Evolutionary conservation across 2,329 filamentous ascomycete genomes (phyloP).

Genomic region (Pseudogymnoascus pannorum): DNA sequence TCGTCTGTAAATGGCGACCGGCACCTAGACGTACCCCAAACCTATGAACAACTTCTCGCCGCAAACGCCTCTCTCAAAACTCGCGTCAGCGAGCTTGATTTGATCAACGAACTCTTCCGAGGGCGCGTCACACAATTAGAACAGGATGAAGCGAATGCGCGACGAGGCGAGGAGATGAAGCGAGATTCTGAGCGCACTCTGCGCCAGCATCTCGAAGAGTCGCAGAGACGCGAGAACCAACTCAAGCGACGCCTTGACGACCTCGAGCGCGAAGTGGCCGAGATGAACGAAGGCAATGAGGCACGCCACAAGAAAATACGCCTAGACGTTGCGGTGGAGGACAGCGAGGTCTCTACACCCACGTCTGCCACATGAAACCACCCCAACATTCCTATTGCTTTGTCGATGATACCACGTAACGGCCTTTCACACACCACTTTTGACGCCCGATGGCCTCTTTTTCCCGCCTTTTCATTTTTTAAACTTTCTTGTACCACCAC

Average conservation of each 20-base stretch:
- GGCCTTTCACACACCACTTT: constrained; percentile 7
- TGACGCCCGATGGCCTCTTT: constrained; percentile 5
- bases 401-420: constrained; percentile 11
- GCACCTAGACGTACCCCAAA: constrained; percentile 63
- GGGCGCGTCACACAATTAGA: constrained; percentile 70
- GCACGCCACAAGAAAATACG: constrained; percentile 49
- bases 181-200: constrained; percentile 48
- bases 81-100: constrained; percentile 85
- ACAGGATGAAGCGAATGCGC: constrained; percentile 62
- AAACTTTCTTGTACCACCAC: constrained; percentile 7
- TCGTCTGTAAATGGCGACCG: constrained; percentile 47
- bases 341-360: constrained; percentile 22
- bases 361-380: constrained; percentile 10
- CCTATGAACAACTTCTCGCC: constrained; percentile 71
- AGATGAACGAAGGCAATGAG: constrained; percentile 37
- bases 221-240: constrained; percentile 69
- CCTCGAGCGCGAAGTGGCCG: constrained; percentile 49
- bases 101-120: constrained; percentile 81
- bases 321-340: constrained; percentile 38
- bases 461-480: background rate
- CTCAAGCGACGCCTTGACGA: constrained; percentile 79
- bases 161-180: constrained; percentile 51
- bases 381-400: constrained; percentile 7
- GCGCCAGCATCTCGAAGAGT: constrained; percentile 63
- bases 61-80: constrained; percentile 88